Conservation (phyloP, 2,329 filamentous ascomycete species). For the Colletotrichum liaoningense region DNA sequence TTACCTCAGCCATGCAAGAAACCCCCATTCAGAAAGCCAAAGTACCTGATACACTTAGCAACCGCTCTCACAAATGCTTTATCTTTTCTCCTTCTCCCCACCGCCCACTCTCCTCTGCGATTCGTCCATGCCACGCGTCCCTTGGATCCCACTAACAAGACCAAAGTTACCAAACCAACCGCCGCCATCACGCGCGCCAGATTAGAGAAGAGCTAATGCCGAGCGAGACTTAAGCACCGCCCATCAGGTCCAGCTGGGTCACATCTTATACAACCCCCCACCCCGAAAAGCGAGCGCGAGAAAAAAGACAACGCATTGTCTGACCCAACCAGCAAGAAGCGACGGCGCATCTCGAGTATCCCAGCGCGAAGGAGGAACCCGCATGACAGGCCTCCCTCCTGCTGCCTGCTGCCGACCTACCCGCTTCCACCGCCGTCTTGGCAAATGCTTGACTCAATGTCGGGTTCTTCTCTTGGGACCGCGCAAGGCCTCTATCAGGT, state of each 20-base stretch:
- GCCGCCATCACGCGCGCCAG: conserved; percentile 11
- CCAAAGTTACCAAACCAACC: not conserved
- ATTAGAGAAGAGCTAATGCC: conserved; percentile 4
- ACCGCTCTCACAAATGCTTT: not conserved
- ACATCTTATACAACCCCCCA: not conserved
- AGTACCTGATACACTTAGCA: conserved; percentile 7
- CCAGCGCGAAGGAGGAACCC: conserved; percentile 5
- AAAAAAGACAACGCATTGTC: conserved; percentile 7
- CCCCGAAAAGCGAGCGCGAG: not conserved
- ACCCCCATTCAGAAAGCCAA: not conserved
- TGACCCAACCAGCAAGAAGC: not conserved
- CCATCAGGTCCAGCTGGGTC: not conserved
- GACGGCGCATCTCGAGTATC: not conserved
- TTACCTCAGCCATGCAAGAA: not conserved
- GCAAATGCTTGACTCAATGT: conserved; percentile 35
- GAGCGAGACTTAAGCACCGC: conserved; percentile 1
- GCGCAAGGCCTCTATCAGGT: not conserved
- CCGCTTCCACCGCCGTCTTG: conserved; percentile 31
- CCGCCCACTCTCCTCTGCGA: not conserved
- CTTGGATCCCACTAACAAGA: not conserved
- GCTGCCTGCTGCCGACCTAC: conserved; percentile 21
- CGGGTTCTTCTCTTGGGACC: not conserved
- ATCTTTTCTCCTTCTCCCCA: not conserved
- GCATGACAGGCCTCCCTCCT: conserved; percentile 15
- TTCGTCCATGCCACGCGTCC: conserved; percentile 12